A percentile compares a stretch with the other conserved stretches of the same genome.
Evolutionary conservation across 2,329 filamentous ascomycete genomes (phyloP).

Genomic region (Aquanectria penicillioides): DNA sequence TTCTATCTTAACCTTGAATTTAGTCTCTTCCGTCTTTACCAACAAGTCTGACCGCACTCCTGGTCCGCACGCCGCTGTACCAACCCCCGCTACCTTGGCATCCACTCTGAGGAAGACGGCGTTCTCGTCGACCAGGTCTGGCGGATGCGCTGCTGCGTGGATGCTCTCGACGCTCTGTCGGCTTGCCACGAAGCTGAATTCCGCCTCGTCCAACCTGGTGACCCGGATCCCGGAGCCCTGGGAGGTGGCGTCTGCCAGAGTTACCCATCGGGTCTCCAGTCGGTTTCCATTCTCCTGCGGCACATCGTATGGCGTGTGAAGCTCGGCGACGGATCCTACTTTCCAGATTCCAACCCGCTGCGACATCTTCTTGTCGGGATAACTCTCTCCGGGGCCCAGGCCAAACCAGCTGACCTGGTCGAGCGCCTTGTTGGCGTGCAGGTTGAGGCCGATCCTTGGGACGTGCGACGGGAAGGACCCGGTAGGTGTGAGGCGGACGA

Average conservation of each 20-base stretch:
- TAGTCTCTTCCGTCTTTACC: slow-evolving; percentile 52
- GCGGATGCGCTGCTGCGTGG: slow-evolving; percentile 69
- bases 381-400: slow-evolving; percentile 71
- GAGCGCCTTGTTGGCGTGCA: slow-evolving; percentile 59
- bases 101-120: slow-evolving; percentile 56
- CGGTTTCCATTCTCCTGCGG: slow-evolving; percentile 76
- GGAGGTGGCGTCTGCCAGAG: slow-evolving; percentile 39
- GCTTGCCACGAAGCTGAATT: slow-evolving; percentile 64
- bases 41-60: slow-evolving; percentile 56
- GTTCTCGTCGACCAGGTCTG: slow-evolving; percentile 66
- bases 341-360: slow-evolving; percentile 63
- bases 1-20: slow-evolving; percentile 55
- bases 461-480: slow-evolving; percentile 64
- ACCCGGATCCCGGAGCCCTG: slow-evolving; percentile 34
- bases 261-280: slow-evolving; percentile 68
- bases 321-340: slow-evolving; percentile 52
- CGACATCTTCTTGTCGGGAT: slow-evolving; percentile 68
- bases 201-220: slow-evolving; percentile 22
- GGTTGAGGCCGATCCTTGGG: slow-evolving; percentile 69
- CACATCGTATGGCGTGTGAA: slow-evolving; percentile 71
- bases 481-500: slow-evolving; percentile 54
- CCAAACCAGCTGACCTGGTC: slow-evolving; percentile 68
- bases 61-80: slow-evolving; percentile 60
- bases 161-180: slow-evolving; percentile 64
- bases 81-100: slow-evolving; percentile 59